Evolutionary conservation across 2,329 filamentous ascomycete genomes (phyloP), one percentile per base, ranked within the genome.

Genomic region (Beauveria sp.): DNA sequence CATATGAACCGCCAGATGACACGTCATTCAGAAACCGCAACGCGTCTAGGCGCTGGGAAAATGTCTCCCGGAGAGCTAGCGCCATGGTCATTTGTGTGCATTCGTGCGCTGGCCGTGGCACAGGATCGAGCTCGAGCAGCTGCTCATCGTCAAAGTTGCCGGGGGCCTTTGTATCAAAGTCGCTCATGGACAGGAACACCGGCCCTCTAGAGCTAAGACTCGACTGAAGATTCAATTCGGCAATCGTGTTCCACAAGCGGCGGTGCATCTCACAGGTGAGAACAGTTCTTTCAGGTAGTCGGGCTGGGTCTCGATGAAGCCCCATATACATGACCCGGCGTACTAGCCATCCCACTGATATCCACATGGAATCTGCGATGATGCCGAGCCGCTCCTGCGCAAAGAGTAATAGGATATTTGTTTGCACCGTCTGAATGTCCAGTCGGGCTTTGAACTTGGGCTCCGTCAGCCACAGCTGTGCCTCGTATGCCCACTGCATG

Each of bases 401-500:
- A 1, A 82, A 63, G 3, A 80, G 64, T 1, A 80, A 72, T 0
- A 83, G 68, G 2, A 80, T 69, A 7, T 74, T 72, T 0, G 70
- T 76, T 63, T 87, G 84, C 0, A 87, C 64, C n/a, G 74, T 76
- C 34, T 78, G 76, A 0, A 86, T 71, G 1, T 73, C 77, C 0
- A 86, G 72, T 0, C 77, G 72, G 0, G 77, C 74, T 63, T 87
- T 87, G 66, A 79, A 80, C 3, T 79, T 73, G 0, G 84, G 84
- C 5, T 77, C 76, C 0, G 79, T 78, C 0, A 82, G 57, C 80
- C 81, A 87, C 0, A 77, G 77, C 50, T 83, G 80, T 0, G 79
- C 83, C 64, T 85, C 83, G 60, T 82, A 81, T 0, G 86, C 71
- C 84, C 84, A 88, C 31, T 71, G 75, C n/a, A 79, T 72, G 0